Conservation (phyloP, 83 land plant genomes). For the Larix sibirica region DNA sequence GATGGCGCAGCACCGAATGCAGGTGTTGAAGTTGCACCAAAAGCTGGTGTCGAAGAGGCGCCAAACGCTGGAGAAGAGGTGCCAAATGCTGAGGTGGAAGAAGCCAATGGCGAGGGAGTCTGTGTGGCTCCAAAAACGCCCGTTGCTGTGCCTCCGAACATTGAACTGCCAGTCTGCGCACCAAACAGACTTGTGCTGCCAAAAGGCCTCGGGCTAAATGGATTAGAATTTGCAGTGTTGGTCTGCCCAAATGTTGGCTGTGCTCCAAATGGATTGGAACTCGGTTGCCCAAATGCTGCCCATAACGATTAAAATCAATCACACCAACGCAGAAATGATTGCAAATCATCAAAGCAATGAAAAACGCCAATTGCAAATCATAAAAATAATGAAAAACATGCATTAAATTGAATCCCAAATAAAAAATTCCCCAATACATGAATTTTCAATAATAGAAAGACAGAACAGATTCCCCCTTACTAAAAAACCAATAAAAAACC, state of each 20-base stretch:
- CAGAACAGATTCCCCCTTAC: not conserved
- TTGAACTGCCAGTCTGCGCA: conserved; percentile 56
- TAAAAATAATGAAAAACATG: not conserved
- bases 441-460: not conserved
- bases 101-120: conserved; percentile 51
- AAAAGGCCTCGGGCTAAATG: conserved; percentile 75
- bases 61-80: conserved; percentile 72
- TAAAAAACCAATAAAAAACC: not conserved
- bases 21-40: conserved; percentile 64
- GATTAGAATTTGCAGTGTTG: conserved; percentile 46
- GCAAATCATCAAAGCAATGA: not conserved
- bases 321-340: not conserved
- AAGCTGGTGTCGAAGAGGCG: conserved; percentile 68
- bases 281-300: conserved; percentile 69
- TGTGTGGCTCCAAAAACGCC: conserved; percentile 79
- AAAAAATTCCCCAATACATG: not conserved
- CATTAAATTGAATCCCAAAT: not conserved
- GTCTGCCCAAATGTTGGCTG: conserved; percentile 62
- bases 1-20: conserved; percentile 51
- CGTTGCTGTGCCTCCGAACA: conserved; percentile 83
- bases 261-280: conserved; percentile 55
- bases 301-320: not conserved
- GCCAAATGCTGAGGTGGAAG: conserved; percentile 78
- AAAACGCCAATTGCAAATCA: not conserved
- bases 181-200: conserved; percentile 67